A percentile compares a stretch with the other conserved stretches of the same genome.
Evolutionary conservation across 2,329 filamentous ascomycete genomes (phyloP).

Genomic region (Cordyceps pruinosa): DNA sequence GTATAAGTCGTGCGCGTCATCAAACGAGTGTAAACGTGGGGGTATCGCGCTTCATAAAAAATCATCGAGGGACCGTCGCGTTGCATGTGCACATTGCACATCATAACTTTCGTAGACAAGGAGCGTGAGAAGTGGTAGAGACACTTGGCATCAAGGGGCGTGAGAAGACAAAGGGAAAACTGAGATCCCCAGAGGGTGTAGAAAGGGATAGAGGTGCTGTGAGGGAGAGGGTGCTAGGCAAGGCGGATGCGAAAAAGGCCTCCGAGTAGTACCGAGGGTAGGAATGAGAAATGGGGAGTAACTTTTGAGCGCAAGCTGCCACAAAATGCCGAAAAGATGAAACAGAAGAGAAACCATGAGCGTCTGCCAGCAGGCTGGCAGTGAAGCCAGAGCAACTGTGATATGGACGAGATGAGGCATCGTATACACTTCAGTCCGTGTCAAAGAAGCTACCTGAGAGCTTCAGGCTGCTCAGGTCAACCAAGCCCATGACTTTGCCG

Average conservation of each 20-base stretch:
- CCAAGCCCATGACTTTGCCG: constrained; percentile 39
- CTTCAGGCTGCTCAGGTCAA: constrained; percentile 39
- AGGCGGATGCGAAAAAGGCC: too few species aligned
- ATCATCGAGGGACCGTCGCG: constrained; percentile 4
- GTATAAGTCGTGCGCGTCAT: constrained; percentile 1
- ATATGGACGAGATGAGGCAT: neutral
- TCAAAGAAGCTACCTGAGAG: constrained; percentile 41
- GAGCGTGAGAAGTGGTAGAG: neutral
- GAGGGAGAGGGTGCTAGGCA: too few species aligned
- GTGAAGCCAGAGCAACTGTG: neutral
- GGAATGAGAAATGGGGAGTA: too few species aligned
- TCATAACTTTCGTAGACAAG: neutral
- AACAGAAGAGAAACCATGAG: neutral
- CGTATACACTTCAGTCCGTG: constrained; percentile 23
- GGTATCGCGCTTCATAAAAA: constrained; percentile 5
- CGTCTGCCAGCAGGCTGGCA: neutral
- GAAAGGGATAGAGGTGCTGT: too few species aligned
- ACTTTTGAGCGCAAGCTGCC: too few species aligned
- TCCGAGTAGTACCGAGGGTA: too few species aligned
- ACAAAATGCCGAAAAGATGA: too few species aligned
- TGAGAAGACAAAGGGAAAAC: neutral
- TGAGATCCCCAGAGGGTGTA: neutral
- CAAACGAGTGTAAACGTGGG: constrained; percentile 2
- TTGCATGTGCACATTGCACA: neutral
- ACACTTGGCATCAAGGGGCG: neutral